phyloP scores from a whole-genome alignment of 495 filamentous ascomycete genomes.

The Thermothielavioides terrestris region DNA sequence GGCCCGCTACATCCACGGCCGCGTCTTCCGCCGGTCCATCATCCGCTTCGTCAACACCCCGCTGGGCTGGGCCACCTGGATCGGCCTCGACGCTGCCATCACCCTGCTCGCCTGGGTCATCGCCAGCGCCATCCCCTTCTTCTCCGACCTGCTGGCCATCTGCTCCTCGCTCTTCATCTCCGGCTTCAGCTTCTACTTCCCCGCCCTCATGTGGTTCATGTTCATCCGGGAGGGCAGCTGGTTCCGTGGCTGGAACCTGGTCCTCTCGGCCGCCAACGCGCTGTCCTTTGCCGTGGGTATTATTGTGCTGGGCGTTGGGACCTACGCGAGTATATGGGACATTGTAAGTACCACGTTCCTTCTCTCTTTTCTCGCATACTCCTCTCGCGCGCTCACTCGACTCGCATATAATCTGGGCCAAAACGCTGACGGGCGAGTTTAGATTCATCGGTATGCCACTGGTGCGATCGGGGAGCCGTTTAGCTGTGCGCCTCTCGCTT shows the following conservation, averaged over 20 bases:
- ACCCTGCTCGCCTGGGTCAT: slow-evolving; percentile 65
- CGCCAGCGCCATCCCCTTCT: slow-evolving; percentile 63
- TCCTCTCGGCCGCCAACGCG: slow-evolving; percentile 38
- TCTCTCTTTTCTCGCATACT: not conserved
- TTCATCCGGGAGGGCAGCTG: slow-evolving; percentile 49
- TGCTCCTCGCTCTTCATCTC: slow-evolving; percentile 54
- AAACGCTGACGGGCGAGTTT: slow-evolving; percentile 6
- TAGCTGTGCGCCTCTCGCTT: slow-evolving; percentile 33
- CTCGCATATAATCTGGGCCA: no score
- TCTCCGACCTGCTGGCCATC: slow-evolving; percentile 55
- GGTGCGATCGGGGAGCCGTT: slow-evolving; percentile 42
- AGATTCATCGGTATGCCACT: slow-evolving; percentile 37
- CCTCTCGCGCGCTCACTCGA: not conserved
- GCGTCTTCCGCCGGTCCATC: slow-evolving; percentile 48
- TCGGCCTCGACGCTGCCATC: slow-evolving; percentile 47
- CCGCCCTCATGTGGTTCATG: slow-evolving; percentile 57
- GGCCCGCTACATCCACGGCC: slow-evolving; percentile 57
- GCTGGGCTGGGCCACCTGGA: slow-evolving; percentile 51
- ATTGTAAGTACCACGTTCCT: slow-evolving; percentile 42
- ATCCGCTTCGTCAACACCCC: slow-evolving; percentile 52
- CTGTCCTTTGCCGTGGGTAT: slow-evolving; percentile 48
- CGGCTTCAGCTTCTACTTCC: slow-evolving; percentile 58
- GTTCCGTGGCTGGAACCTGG: slow-evolving; percentile 38
- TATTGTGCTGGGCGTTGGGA: slow-evolving; percentile 48
- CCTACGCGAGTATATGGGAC: slow-evolving; percentile 48